Percentiles rank a stretch among this genome's conserved stretches.
phyloP scores from a whole-genome alignment of 169 alveolate genomes.

The Plasmodium fragile region DNA sequence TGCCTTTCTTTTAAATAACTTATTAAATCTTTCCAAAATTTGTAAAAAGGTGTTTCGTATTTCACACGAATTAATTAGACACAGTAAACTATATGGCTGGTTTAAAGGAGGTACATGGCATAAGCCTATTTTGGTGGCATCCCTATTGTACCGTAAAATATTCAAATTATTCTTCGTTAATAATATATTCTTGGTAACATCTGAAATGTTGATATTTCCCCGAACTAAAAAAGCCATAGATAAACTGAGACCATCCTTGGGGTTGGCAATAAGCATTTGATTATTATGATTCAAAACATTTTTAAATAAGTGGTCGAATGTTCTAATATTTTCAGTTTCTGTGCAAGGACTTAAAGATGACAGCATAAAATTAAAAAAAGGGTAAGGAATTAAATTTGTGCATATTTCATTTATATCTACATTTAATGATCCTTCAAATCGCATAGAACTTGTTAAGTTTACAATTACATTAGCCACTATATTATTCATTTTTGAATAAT shows the following conservation, averaged over 20 bases:
- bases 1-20: constrained; percentile 91
- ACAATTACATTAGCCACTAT: constrained; percentile 74
- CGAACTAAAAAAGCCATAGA: constrained; percentile 95
- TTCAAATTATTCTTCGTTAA: constrained; percentile 89
- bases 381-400: constrained; percentile 96
- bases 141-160: constrained; percentile 92
- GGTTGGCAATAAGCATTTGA: constrained; percentile 85
- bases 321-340: constrained; percentile 67
- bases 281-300: constrained; percentile 85
- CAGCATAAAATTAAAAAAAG: constrained; percentile 91
- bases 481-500: constrained; percentile 76
- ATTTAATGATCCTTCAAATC: constrained; percentile 95
- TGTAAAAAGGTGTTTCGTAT: constrained; percentile 85
- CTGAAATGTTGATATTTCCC: constrained; percentile 92
- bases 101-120: constrained; percentile 92
- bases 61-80: constrained; percentile 91
- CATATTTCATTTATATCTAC: constrained; percentile 96
- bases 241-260: constrained; percentile 87
- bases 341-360: constrained; percentile 89
- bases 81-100: constrained; percentile 89
- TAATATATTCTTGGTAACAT: constrained; percentile 90
- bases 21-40: constrained; percentile 87
- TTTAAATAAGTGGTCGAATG: constrained; percentile 59
- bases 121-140: constrained; percentile 93
- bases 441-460: constrained; percentile 94